phyloP scores from a whole-genome alignment of 2,329 filamentous ascomycete genomes.

The Escovopsis sp. region DNA sequence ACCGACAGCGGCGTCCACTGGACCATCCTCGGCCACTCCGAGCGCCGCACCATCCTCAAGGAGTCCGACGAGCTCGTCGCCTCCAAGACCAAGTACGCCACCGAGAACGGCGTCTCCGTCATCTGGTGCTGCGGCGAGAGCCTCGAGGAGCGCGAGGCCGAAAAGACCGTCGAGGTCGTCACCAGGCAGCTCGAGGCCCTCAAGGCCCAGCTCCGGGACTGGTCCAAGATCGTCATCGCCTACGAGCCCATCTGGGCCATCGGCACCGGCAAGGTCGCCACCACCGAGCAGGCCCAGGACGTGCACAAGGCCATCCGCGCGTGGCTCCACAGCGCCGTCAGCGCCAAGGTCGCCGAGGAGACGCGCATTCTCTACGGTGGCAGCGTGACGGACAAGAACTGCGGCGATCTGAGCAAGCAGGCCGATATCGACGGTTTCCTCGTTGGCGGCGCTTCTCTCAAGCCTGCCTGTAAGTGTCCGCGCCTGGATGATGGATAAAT shows the following conservation, averaged over 20 bases:
- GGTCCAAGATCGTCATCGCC: constrained; percentile 88
- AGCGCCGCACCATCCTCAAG: constrained; percentile 78
- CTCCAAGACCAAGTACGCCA: constrained; percentile 84
- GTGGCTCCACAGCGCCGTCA: constrained; percentile 64
- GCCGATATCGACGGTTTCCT: constrained; percentile 95
- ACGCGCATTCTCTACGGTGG: constrained; percentile 94
- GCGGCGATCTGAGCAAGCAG: constrained; percentile 80
- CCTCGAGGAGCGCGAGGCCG: constrained; percentile 76
- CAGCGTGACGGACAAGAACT: constrained; percentile 97
- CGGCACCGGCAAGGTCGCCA: constrained; percentile 87
- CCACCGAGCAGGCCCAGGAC: constrained; percentile 80
- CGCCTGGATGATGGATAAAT: too few relatives aligned
- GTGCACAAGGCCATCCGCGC: constrained; percentile 82
- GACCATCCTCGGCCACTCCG: constrained; percentile 87
- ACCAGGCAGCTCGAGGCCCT: constrained; percentile 68
- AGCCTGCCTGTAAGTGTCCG: constrained; percentile 67
- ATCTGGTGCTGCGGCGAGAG: constrained; percentile 97
- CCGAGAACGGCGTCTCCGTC: constrained; percentile 74
- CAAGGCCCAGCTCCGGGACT: constrained; percentile 62
- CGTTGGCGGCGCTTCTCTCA: constrained; percentile 88
- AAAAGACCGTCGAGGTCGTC: constrained; percentile 74
- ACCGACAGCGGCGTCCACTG: constrained; percentile 79
- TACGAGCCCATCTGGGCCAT: constrained; percentile 98
- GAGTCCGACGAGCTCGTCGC: constrained; percentile 79
- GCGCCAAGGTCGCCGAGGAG: constrained; percentile 60